phyloP scores from a whole-genome alignment of 805 yeast species.

The Nematodospora valgi region DNA sequence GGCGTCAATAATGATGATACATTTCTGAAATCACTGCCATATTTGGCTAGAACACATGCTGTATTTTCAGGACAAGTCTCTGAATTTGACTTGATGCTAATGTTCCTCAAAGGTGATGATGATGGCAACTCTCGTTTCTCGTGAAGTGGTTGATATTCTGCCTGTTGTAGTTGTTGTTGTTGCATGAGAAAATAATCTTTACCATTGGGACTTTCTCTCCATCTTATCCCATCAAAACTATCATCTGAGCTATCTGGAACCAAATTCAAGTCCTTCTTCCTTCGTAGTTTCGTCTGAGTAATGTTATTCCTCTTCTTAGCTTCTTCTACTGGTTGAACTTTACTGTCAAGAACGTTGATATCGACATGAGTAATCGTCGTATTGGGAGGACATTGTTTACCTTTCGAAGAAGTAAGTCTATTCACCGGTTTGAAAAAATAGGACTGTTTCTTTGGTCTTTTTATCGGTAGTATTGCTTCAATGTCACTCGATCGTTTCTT shows the following conservation, averaged over 20 bases:
- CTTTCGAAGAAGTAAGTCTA: slow-evolving; percentile 16
- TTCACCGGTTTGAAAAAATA: slow-evolving; percentile 36
- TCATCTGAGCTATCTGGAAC: slow-evolving; percentile 39
- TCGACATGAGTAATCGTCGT: slow-evolving; percentile 1
- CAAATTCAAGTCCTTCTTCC: not conserved
- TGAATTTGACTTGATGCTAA: slow-evolving; percentile 11
- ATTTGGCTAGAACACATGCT: slow-evolving; percentile 38
- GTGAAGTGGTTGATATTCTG: not conserved
- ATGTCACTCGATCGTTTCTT: slow-evolving; percentile 9
- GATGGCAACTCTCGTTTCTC: slow-evolving; percentile 16
- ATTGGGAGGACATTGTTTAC: not conserved
- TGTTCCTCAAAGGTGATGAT: slow-evolving; percentile 42
- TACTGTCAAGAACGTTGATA: slow-evolving; percentile 2
- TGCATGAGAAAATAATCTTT: not conserved
- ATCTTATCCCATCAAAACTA: slow-evolving; percentile 41
- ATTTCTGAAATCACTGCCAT: slow-evolving; percentile 35
- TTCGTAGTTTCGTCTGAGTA: not conserved
- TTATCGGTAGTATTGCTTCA: slow-evolving; percentile 6
- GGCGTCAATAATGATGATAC: slow-evolving; percentile 29
- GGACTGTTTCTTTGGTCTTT: slow-evolving; percentile 19
- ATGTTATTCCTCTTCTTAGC: not conserved
- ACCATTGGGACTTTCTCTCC: slow-evolving; percentile 40
- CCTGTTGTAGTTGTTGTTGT: slow-evolving; percentile 8
- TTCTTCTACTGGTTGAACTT: slow-evolving; percentile 6
- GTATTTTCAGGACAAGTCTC: slow-evolving; percentile 24